Percentiles rank a stretch among this genome's conserved stretches.
These are phyloP conservation scores for Pythium volutum DNA, from an alignment of 352 stramenopile genomes.

Conservation along the genomic window DNA sequence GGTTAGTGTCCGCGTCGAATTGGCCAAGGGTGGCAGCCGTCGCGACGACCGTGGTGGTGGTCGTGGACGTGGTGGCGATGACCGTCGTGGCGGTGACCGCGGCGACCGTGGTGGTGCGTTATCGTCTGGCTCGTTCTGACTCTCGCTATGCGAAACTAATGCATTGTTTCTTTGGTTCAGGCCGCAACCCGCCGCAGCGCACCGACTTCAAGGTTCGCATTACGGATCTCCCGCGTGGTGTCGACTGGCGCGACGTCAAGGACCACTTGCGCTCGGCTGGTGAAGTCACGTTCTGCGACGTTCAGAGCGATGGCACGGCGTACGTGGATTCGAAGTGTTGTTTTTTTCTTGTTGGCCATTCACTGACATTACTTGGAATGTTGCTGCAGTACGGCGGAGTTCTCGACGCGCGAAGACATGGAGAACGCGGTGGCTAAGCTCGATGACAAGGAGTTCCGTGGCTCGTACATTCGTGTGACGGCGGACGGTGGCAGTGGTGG, in stretches of 20 bases:
- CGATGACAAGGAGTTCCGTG: slow-evolving; percentile 86
- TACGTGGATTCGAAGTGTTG: slow-evolving; percentile 31
- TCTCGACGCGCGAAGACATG: slow-evolving; percentile 79
- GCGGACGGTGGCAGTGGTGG: slow-evolving; percentile 6
- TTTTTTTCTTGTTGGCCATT: neutral
- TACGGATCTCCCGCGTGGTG: slow-evolving; percentile 70
- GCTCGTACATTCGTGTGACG: slow-evolving; percentile 76
- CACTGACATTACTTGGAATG: neutral
- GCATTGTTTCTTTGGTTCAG: slow-evolving; percentile 10
- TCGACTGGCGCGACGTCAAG: slow-evolving; percentile 87
- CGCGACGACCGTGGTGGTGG: slow-evolving; percentile 49
- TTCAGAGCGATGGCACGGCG: slow-evolving; percentile 79
- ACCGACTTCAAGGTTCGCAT: slow-evolving; percentile 76
- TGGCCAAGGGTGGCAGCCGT: slow-evolving; percentile 72
- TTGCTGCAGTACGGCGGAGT: slow-evolving; percentile 61
- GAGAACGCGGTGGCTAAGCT: slow-evolving; percentile 84
- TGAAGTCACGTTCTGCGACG: slow-evolving; percentile 85
- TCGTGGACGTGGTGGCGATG: slow-evolving; percentile 32
- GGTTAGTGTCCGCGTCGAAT: slow-evolving; percentile 75
- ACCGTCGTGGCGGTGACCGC: slow-evolving; percentile 42
- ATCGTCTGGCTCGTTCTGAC: neutral
- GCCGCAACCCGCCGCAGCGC: slow-evolving; percentile 68
- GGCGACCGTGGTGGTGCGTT: slow-evolving; percentile 58
- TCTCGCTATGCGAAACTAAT: too few species aligned
- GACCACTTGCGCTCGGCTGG: slow-evolving; percentile 80